Percentiles rank a stretch among this genome's conserved stretches.
These are phyloP conservation scores for Stevia rebaudiana DNA, from an alignment of 140 eudicot species.

Conservation along the genomic window DNA sequence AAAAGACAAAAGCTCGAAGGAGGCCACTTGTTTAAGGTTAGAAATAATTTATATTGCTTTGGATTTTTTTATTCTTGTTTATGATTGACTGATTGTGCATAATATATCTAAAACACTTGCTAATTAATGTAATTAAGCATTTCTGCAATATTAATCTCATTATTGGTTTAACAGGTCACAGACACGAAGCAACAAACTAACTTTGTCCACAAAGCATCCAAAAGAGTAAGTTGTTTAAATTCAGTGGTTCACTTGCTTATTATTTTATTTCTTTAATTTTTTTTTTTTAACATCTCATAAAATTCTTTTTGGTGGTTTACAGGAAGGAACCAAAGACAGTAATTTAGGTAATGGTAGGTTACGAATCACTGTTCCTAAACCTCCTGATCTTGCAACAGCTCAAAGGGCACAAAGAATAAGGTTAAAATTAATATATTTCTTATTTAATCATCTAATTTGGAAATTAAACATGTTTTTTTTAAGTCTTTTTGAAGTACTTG, in stretches of 20 bases:
- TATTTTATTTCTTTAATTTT: background rate
- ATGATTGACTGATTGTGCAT: background rate
- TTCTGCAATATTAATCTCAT: background rate
- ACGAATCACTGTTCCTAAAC: constrained; percentile 75
- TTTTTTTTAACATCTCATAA: constrained; percentile 7
- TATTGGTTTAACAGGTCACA: constrained; percentile 56
- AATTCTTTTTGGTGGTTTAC: constrained; percentile 22
- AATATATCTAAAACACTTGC: background rate
- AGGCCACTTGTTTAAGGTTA: constrained; percentile 79
- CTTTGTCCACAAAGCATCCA: constrained; percentile 71
- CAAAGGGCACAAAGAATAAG: constrained; percentile 78
- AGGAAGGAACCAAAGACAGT: constrained; percentile 45
- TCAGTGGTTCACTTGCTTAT: background rate
- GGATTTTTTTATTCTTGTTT: background rate
- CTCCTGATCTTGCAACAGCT: constrained; percentile 81
- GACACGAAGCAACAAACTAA: constrained; percentile 52
- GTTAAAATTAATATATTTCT: constrained; percentile 22
- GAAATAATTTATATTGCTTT: constrained; percentile 7
- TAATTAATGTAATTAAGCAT: background rate
- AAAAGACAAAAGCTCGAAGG: constrained; percentile 97
- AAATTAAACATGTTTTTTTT: background rate
- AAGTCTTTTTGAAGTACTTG: constrained; percentile 5
- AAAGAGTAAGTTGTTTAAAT: constrained; percentile 39
- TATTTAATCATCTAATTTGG: background rate
- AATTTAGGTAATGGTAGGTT: constrained; percentile 36